Conservation (phyloP, 1,284 basidiomycete species). For the Ceratobasidium papillatum region DNA sequence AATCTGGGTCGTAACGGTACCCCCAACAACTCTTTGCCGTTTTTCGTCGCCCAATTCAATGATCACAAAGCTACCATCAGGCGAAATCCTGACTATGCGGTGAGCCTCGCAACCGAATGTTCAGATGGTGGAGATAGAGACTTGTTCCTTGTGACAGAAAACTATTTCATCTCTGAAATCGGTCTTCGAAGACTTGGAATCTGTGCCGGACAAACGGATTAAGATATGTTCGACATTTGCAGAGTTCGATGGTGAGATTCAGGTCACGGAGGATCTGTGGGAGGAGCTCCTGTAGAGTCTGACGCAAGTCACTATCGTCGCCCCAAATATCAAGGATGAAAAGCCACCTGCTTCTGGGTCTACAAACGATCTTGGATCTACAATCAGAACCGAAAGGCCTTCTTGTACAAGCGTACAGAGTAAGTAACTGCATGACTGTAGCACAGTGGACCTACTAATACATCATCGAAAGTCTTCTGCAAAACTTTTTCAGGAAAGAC, state of each 20-base stretch:
- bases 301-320: neutral
- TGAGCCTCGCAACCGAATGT: neutral
- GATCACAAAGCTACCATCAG: neutral
- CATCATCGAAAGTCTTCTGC: constrained; percentile 9
- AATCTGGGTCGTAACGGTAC: neutral
- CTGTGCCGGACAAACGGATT: neutral
- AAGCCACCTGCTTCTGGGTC: neutral
- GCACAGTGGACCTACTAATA: no score
- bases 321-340: neutral
- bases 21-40: neutral
- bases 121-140: no score
- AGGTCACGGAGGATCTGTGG: constrained; percentile 1
- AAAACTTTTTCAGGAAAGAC: constrained; percentile 96
- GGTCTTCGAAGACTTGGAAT: neutral
- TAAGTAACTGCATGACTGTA: no score
- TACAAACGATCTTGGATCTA: neutral
- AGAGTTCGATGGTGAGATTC: neutral
- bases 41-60: neutral
- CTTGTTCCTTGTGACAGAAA: neutral
- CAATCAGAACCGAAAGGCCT: neutral
- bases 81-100: neutral
- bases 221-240: neutral
- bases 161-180: neutral
- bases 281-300: neutral
- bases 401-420: neutral